phyloP scores from a whole-genome alignment of 768 basidiomycete species.

The Cystobasidium tubakii region DNA sequence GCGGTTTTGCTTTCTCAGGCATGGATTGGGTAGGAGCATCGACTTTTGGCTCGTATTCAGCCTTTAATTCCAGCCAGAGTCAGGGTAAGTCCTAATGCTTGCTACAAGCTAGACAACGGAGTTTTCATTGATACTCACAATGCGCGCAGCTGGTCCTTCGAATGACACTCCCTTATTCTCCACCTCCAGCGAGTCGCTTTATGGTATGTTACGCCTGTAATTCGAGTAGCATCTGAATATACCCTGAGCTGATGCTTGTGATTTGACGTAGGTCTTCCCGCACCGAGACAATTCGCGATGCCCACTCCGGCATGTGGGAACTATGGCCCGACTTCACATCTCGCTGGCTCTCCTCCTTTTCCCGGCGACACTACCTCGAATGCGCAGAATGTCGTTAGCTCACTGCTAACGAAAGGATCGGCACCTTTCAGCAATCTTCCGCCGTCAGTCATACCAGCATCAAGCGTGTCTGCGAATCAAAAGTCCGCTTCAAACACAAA shows the following conservation, averaged over 20 bases:
- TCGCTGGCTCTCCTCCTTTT: background rate
- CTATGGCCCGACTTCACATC: background rate
- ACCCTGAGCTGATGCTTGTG: too few relatives aligned
- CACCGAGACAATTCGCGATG: conserved; percentile 2
- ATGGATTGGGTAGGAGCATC: conserved; percentile 11
- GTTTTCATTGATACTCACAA: background rate
- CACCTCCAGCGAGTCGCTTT: background rate
- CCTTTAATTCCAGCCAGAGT: background rate
- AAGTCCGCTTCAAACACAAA: background rate
- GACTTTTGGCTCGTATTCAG: background rate
- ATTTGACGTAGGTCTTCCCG: conserved; percentile 8
- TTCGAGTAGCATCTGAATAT: too few relatives aligned
- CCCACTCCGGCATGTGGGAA: background rate
- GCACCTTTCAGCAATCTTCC: background rate
- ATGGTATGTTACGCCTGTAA: background rate
- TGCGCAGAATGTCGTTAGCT: background rate
- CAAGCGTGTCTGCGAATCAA: background rate
- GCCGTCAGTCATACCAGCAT: background rate
- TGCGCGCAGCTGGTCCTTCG: background rate
- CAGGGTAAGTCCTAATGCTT: background rate
- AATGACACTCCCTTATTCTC: background rate
- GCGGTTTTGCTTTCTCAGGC: background rate
- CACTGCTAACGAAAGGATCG: background rate
- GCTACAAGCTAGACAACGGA: too few relatives aligned
- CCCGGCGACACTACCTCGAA: background rate